Conservation (phyloP, 2,329 filamentous ascomycete genomes). For the Penicillium sp. region DNA sequence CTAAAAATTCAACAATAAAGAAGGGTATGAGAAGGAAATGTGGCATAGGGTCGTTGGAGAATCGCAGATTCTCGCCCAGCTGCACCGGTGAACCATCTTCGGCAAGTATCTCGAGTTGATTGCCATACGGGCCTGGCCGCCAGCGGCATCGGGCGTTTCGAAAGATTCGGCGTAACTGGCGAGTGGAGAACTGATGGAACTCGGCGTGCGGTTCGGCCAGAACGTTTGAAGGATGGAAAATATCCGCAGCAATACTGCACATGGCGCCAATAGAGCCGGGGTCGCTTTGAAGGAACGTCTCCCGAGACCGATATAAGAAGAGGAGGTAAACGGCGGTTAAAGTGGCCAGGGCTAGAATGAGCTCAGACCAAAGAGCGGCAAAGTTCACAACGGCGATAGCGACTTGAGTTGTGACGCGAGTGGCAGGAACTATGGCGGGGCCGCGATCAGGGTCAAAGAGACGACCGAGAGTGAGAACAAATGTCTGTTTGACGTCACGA, state of each 20-base stretch:
- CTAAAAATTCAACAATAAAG: constrained; percentile 35
- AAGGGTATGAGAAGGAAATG: constrained; percentile 36
- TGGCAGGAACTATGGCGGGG: constrained; percentile 21
- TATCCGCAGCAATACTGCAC: constrained; percentile 34
- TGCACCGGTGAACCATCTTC: constrained; percentile 31
- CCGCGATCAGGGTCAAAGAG: constrained; percentile 30
- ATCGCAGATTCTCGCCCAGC: constrained; percentile 24
- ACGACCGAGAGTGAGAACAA: constrained; percentile 31
- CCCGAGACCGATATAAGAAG: constrained; percentile 28
- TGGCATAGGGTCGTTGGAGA: constrained; percentile 31
- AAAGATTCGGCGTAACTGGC: constrained; percentile 31
- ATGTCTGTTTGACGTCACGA: constrained; percentile 30
- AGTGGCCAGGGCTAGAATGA: constrained; percentile 26
- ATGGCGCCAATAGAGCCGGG: constrained; percentile 36
- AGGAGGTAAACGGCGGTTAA: constrained; percentile 27
- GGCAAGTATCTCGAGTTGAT: constrained; percentile 29
- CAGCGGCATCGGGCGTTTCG: constrained; percentile 30
- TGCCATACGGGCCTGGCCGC: constrained; percentile 27
- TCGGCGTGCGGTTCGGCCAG: constrained; percentile 27
- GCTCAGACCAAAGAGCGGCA: constrained; percentile 30
- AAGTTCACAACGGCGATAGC: constrained; percentile 30
- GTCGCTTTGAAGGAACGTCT: constrained; percentile 33
- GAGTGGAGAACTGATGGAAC: constrained; percentile 35
- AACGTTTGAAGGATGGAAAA: constrained; percentile 30
- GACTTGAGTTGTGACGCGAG: constrained; percentile 25